These are phyloP conservation scores for Penicillium manginii DNA, from an alignment of 495 filamentous ascomycete species.

Conservation along the genomic window DNA sequence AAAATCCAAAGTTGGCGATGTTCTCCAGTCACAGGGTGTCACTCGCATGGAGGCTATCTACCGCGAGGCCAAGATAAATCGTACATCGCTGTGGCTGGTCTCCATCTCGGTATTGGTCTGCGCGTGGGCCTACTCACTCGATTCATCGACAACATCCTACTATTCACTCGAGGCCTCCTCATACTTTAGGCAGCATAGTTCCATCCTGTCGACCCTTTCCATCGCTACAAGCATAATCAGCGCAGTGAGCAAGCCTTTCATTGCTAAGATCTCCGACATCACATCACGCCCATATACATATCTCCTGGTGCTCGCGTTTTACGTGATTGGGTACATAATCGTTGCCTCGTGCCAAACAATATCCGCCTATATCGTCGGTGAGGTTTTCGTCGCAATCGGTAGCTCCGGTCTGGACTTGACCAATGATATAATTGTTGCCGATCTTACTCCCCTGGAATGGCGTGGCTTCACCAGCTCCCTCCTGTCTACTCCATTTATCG, in stretches of 20 bases:
- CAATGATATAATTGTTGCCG: constrained; percentile 60
- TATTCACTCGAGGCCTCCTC: constrained; percentile 15
- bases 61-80: constrained; percentile 13
- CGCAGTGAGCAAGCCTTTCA: constrained; percentile 61
- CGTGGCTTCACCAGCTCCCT: constrained; percentile 59
- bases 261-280: constrained; percentile 66
- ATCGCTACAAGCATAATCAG: constrained; percentile 49
- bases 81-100: constrained; percentile 14
- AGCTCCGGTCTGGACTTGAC: constrained; percentile 55
- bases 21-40: constrained; percentile 12
- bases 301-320: constrained; percentile 33
- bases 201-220: constrained; percentile 15
- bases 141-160: constrained; percentile 16
- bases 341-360: constrained; percentile 43
- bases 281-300: constrained; percentile 58
- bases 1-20: not conserved
- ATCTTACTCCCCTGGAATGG: constrained; percentile 60
- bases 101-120: constrained; percentile 14
- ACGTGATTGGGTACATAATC: constrained; percentile 41
- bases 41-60: constrained; percentile 20
- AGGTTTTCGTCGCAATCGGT: constrained; percentile 52
- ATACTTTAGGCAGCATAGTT: constrained; percentile 12
- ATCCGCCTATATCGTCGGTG: constrained; percentile 40
- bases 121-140: constrained; percentile 14
- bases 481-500: constrained; percentile 54